A percentile compares a stretch with the other conserved stretches of the same genome.
Evolutionary conservation across 2,329 filamentous ascomycete species (phyloP).

Genomic region (Diplodia scrobiculata): DNA sequence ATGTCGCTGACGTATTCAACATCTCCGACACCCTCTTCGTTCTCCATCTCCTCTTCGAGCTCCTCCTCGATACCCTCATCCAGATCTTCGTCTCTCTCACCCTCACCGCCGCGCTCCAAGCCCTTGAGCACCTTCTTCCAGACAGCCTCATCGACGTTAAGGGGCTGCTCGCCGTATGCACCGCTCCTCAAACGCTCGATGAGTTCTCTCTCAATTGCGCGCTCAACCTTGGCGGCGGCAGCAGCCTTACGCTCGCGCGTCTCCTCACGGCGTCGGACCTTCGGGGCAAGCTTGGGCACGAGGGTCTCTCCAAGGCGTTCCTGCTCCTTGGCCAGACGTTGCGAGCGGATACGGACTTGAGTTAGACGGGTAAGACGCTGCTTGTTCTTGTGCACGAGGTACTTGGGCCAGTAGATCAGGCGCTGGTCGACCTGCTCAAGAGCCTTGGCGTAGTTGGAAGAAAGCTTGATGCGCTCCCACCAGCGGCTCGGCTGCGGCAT

Average conservation of each 20-base stretch:
- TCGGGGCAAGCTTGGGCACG: slow-evolving; percentile 87
- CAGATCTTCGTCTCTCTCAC: slow-evolving; percentile 78
- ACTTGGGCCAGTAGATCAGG: slow-evolving; percentile 87
- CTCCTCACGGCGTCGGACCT: slow-evolving; percentile 64
- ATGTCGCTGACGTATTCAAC: slow-evolving; percentile 94
- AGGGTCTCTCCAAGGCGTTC: slow-evolving; percentile 84
- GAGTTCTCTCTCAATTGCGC: slow-evolving; percentile 91
- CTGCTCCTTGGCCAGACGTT: slow-evolving; percentile 82
- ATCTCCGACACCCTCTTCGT: slow-evolving; percentile 67
- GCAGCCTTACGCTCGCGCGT: slow-evolving; percentile 54
- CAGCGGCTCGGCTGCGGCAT: slow-evolving; percentile 48
- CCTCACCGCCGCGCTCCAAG: slow-evolving; percentile 84
- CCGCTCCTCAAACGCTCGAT: slow-evolving; percentile 88
- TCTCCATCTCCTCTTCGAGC: slow-evolving; percentile 66
- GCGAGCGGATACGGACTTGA: slow-evolving; percentile 79
- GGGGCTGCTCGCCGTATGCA: slow-evolving; percentile 82
- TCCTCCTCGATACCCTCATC: slow-evolving; percentile 82
- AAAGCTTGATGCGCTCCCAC: slow-evolving; percentile 92
- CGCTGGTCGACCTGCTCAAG: slow-evolving; percentile 75
- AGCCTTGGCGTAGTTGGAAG: slow-evolving; percentile 86
- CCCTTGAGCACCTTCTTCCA: slow-evolving; percentile 97
- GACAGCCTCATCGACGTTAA: slow-evolving; percentile 92
- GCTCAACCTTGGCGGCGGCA: slow-evolving; percentile 82
- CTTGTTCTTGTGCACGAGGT: slow-evolving; percentile 91
- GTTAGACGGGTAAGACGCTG: slow-evolving; percentile 89